Conservation (phyloP, 352 stramenopile species). For the Globisporangium barbulae region DNA sequence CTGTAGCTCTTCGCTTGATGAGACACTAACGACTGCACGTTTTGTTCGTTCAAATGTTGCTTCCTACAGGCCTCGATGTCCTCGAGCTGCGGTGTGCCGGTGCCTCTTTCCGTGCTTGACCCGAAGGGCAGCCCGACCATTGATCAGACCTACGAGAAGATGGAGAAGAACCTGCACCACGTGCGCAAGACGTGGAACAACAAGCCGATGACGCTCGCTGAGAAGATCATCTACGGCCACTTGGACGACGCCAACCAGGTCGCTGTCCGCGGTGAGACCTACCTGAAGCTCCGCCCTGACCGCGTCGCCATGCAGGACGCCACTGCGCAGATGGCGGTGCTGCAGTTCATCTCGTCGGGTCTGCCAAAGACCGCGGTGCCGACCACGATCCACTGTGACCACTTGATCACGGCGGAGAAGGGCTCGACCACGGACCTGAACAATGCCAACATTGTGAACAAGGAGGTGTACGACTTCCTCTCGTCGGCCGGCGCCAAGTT, state of each 20-base stretch:
- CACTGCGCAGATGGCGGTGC: slow-evolving; percentile 93
- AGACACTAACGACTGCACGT: slow-evolving; percentile 13
- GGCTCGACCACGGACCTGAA: slow-evolving; percentile 84
- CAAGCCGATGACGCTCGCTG: slow-evolving; percentile 88
- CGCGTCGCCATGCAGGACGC: slow-evolving; percentile 94
- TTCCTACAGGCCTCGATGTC: slow-evolving; percentile 55
- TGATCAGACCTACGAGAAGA: slow-evolving; percentile 91
- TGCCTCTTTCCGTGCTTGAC: slow-evolving; percentile 89
- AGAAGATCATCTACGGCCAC: slow-evolving; percentile 96
- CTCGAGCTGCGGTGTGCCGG: slow-evolving; percentile 63
- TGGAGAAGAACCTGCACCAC: slow-evolving; percentile 87
- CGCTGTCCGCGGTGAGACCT: slow-evolving; percentile 88
- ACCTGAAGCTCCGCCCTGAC: slow-evolving; percentile 91
- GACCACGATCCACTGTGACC: slow-evolving; percentile 94
- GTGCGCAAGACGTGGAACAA: slow-evolving; percentile 89
- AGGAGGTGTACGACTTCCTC: slow-evolving; percentile 93
- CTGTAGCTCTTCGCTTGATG: slow-evolving; percentile 4
- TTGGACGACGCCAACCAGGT: slow-evolving; percentile 85
- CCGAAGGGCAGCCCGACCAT: slow-evolving; percentile 90
- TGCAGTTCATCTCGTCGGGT: slow-evolving; percentile 94
- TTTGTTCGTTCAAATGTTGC: slow-evolving; percentile 5
- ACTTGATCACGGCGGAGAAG: slow-evolving; percentile 94
- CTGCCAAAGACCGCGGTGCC: slow-evolving; percentile 91
- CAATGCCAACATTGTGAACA: slow-evolving; percentile 89
- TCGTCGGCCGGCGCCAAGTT: slow-evolving; percentile 91